Conservation (phyloP, 2,329 filamentous ascomycete species). For the Cladophialophora carrionii region DNA sequence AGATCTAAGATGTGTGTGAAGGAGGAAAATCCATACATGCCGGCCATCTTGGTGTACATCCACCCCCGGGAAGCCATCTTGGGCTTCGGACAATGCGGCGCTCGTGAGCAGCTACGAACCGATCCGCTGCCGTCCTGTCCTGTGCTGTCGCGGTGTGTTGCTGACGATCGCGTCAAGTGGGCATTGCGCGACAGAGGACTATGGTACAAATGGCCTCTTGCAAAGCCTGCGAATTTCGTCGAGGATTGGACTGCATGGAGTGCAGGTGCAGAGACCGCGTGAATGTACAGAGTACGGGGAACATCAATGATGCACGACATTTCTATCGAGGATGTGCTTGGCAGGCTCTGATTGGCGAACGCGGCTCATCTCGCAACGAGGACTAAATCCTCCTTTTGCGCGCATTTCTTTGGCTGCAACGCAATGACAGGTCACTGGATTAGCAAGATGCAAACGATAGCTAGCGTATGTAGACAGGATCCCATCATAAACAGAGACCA, state of each 20-base stretch:
- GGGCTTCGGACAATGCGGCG: background rate
- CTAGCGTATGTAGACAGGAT: background rate
- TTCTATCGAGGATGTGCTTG: constrained; percentile 17
- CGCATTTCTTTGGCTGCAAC: background rate
- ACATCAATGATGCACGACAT: constrained; percentile 25
- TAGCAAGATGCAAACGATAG: background rate
- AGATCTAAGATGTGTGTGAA: constrained; percentile 10
- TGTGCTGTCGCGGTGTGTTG: background rate
- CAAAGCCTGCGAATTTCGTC: background rate
- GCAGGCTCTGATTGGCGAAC: constrained; percentile 23
- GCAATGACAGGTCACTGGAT: background rate
- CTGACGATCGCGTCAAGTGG: background rate
- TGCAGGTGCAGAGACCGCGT: background rate
- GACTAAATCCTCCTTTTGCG: background rate
- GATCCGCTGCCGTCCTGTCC: background rate
- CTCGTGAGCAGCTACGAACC: background rate
- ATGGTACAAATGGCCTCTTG: background rate
- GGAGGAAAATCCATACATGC: constrained; percentile 55
- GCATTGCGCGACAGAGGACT: background rate
- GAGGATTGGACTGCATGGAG: background rate
- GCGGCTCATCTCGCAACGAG: background rate
- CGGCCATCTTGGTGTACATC: constrained; percentile 69
- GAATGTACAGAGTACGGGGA: background rate
- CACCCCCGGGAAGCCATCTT: constrained; percentile 43
- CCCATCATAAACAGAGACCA: background rate